Conservation (phyloP, 495 filamentous ascomycete species). For the Penicillium maclennaniae region DNA sequence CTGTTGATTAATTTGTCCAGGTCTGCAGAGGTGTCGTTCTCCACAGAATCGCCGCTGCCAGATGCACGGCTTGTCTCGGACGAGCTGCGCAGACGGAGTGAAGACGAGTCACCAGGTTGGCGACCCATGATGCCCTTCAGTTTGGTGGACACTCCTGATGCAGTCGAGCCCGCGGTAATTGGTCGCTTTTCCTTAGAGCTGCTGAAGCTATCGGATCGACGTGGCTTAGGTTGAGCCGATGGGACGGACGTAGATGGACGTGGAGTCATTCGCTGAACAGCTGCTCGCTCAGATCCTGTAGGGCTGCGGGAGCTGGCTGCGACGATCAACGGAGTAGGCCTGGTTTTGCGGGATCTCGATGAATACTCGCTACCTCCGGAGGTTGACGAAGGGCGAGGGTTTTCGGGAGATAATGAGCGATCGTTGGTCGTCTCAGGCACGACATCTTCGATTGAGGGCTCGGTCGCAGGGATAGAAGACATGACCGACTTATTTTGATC, state of each 20-base stretch:
- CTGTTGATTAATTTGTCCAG: constrained; percentile 90
- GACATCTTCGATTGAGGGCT: constrained; percentile 7
- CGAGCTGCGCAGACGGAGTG: constrained; percentile 42
- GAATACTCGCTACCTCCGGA: constrained; percentile 39
- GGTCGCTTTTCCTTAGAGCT: constrained; percentile 49
- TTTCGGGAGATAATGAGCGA: constrained; percentile 3
- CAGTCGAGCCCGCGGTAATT: constrained; percentile 50
- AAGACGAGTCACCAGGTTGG: constrained; percentile 38
- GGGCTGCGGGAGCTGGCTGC: constrained; percentile 22
- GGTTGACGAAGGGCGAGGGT: constrained; percentile 23
- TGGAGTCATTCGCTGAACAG: constrained; percentile 46
- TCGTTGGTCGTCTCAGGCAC: constrained; percentile 4
- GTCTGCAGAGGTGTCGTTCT: constrained; percentile 45
- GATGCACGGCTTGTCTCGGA: constrained; percentile 45
- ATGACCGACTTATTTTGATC: constrained; percentile 21
- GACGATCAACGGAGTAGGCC: constrained; percentile 26
- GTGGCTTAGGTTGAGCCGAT: constrained; percentile 29
- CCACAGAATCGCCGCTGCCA: constrained; percentile 35
- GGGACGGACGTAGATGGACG: constrained; percentile 32
- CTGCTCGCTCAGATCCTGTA: constrained; percentile 41
- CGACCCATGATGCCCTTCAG: constrained; percentile 51
- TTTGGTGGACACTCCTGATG: constrained; percentile 50
- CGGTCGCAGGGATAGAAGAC: constrained; percentile 6
- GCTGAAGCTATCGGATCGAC: constrained; percentile 43
- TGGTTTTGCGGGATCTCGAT: constrained; percentile 26